phyloP scores from a whole-genome alignment of 2,329 filamentous ascomycete genomes.

The Cryoendolithus antarcticus region DNA sequence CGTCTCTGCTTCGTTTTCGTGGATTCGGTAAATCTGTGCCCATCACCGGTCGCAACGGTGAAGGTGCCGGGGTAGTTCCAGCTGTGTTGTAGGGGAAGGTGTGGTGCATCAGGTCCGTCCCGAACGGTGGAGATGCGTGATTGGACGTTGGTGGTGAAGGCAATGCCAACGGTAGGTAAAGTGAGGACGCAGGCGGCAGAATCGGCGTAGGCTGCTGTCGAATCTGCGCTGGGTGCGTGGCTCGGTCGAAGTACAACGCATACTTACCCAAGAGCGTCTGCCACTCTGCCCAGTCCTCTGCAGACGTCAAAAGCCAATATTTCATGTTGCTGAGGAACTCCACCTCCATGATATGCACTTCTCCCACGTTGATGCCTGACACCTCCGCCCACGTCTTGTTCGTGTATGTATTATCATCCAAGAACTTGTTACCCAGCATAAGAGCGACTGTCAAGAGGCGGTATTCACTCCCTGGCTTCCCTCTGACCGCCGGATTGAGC shows the following conservation, averaged over 20 bases:
- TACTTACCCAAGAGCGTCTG: slow-evolving; percentile 72
- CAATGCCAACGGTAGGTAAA: slow-evolving; percentile 32
- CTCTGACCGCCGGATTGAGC: slow-evolving; percentile 77
- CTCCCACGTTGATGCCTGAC: slow-evolving; percentile 80
- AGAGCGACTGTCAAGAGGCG: slow-evolving; percentile 83
- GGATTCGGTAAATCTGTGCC: slow-evolving; percentile 27
- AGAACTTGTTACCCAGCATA: slow-evolving; percentile 97
- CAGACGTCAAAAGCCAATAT: slow-evolving; percentile 79
- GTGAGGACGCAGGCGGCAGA: slow-evolving; percentile 37
- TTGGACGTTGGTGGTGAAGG: slow-evolving; percentile 40
- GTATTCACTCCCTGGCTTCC: slow-evolving; percentile 87
- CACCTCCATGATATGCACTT: slow-evolving; percentile 99
- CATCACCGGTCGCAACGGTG: slow-evolving; percentile 22
- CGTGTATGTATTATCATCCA: slow-evolving; percentile 98
- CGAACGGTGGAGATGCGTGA: slow-evolving; percentile 38
- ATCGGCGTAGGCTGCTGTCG: slow-evolving; percentile 26
- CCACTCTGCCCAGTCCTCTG: slow-evolving; percentile 79
- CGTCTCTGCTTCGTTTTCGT: slow-evolving; percentile 49
- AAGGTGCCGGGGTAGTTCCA: slow-evolving; percentile 27
- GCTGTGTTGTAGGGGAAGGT: slow-evolving; percentile 29
- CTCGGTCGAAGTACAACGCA: slow-evolving; percentile 67
- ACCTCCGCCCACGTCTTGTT: slow-evolving; percentile 99
- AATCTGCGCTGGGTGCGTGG: slow-evolving; percentile 32
- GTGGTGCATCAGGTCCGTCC: slow-evolving; percentile 18
- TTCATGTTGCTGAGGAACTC: slow-evolving; percentile 98